Conservation (phyloP, 805 yeast species). For the Saccharomycopsis babjevae region DNA sequence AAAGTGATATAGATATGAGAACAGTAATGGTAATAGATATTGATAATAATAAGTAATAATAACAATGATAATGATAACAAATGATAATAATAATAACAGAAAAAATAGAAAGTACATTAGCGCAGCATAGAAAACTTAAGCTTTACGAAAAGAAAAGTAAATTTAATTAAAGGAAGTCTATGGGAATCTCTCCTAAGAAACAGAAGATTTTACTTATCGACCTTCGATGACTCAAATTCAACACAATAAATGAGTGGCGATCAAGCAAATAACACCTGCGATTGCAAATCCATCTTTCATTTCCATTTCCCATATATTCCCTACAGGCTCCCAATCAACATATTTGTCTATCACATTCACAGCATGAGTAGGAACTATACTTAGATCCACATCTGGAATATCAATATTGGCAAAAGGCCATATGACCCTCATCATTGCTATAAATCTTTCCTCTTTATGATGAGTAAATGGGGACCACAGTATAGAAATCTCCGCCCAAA, state of each 20-base stretch:
- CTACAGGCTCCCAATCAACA: neutral
- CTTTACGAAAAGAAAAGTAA: too few relatives aligned
- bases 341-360: neutral
- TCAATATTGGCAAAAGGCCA: neutral
- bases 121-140: too few relatives aligned
- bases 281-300: neutral
- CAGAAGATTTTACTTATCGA: neutral
- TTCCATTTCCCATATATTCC: neutral
- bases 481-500: neutral
- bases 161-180: too few relatives aligned
- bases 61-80: too few relatives aligned
- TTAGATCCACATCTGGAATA: neutral
- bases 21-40: too few relatives aligned
- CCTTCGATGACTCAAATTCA: neutral
- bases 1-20: too few relatives aligned
- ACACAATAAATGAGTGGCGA: neutral
- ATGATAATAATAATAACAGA: too few relatives aligned
- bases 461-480: neutral
- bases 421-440: neutral
- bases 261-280: neutral
- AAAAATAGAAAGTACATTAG: too few relatives aligned
- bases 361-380: neutral
- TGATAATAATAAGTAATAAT: too few relatives aligned
- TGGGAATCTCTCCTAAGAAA: neutral
- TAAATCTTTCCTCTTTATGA: neutral